Evolutionary conservation across 768 basidiomycete species (phyloP).

Genomic region (Harrya chromipes): DNA sequence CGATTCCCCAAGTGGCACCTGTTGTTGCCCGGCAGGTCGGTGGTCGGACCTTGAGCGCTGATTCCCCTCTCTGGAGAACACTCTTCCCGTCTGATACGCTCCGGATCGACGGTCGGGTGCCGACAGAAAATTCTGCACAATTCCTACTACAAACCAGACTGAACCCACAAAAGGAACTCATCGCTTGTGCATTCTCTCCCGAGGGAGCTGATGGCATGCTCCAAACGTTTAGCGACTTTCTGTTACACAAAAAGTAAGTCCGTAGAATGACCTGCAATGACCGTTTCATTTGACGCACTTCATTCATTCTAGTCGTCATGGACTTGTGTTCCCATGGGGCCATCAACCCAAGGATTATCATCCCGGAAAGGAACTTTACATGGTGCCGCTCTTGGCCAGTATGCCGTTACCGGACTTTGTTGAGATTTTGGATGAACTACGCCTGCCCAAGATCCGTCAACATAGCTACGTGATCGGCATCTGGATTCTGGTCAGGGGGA

Average conservation of each 20-base stretch:
- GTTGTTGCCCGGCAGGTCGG: slow-evolving; percentile 78
- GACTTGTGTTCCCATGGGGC: slow-evolving; percentile 85
- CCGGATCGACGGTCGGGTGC: slow-evolving; percentile 82
- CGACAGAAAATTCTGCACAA: slow-evolving; percentile 67
- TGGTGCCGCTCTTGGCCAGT: slow-evolving; percentile 68
- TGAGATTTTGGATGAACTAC: slow-evolving; percentile 75
- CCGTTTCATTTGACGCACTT: slow-evolving; percentile 9
- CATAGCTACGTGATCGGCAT: slow-evolving; percentile 73
- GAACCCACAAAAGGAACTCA: slow-evolving; percentile 73
- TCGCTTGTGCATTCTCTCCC: slow-evolving; percentile 73
- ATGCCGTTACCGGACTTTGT: slow-evolving; percentile 80
- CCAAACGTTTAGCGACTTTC: slow-evolving; percentile 59
- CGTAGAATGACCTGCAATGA: slow-evolving; percentile 6
- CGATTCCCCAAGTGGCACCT: slow-evolving; percentile 60
- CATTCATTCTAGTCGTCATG: slow-evolving; percentile 62
- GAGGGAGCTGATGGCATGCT: slow-evolving; percentile 47
- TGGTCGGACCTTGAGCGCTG: slow-evolving; percentile 56
- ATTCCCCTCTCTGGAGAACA: slow-evolving; percentile 68
- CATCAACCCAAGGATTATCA: slow-evolving; percentile 65
- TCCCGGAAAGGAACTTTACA: slow-evolving; percentile 84
- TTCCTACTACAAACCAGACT: slow-evolving; percentile 78
- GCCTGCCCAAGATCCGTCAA: slow-evolving; percentile 61
- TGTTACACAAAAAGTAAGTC: slow-evolving; percentile 70
- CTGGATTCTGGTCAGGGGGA: slow-evolving; percentile 84
- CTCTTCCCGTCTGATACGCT: slow-evolving; percentile 71